Base-by-base conservation (phyloP, 257 asterid genomes). In the Nicotiana undulata region DNA sequence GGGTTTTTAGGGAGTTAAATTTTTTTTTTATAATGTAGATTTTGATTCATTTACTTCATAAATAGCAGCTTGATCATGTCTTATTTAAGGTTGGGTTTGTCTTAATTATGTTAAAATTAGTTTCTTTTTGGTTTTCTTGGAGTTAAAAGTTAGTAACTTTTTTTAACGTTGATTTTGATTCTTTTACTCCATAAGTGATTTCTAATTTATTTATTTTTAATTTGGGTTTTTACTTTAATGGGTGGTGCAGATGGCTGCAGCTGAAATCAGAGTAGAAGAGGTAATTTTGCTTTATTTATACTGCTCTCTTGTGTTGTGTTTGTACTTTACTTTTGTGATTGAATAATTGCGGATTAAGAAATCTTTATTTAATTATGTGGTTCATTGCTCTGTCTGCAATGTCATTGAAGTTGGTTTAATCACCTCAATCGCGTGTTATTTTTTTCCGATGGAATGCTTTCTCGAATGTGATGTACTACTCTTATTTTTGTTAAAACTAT, bases 241-340 rank as follows among this genome's bases (percentile, higher is more conserved):
- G 74, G 49, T 17, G 63, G n/a, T 84, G 84, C 53, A 95, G 99
- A 89, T 93, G 93, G 97, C 97, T 87, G 97, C 98, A 85, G 88
- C 75, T 86, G 98, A 96, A 80, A 94, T 96, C 86, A 91, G 99
- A 87, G 87, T 89, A 63, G 98, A 96, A 53, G 99, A 96, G 97
- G 99, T 94, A 26, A 24, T 80, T 75, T 63, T 70, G 3, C 63
- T 29, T 44, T 32, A 20, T 52, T 53, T 10, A 67, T 65, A 37
- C 28, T 44, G 4, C 49, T 10, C 4, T 72, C 4, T 12, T 11
- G 37, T 44, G 44, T 44, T 12, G 20, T 2, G 53, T 12, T 51
- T 10, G 24, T 46, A 72, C 3, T 46, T 3, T 8, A 31, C 37
- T 15, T 40, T 9, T 70, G 0, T 70, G 59, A 20, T 6, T 72